Evolutionary conservation across 306 rosid genomes (phyloP).

Genomic region (Amphicarpaea edgeworthii): DNA sequence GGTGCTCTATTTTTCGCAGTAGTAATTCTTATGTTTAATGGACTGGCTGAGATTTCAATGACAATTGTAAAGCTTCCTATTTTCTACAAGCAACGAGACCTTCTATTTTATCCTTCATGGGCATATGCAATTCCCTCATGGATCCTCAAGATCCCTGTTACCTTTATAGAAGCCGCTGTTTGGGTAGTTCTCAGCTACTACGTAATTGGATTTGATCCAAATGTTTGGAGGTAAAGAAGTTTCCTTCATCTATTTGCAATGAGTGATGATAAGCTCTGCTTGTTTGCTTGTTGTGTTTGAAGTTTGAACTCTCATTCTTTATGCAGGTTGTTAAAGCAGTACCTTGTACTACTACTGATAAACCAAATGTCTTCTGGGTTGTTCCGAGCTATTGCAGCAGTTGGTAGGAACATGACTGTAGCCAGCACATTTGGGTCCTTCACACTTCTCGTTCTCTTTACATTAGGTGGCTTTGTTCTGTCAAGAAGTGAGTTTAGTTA

Average conservation of each 20-base stretch:
- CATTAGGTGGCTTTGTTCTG: slow-evolving; percentile 59
- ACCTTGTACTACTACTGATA: slow-evolving; percentile 45
- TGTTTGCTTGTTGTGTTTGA: slow-evolving; percentile 9
- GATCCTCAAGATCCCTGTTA: slow-evolving; percentile 58
- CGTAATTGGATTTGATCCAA: slow-evolving; percentile 68
- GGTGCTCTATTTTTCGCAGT: slow-evolving; percentile 63
- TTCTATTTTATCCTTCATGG: slow-evolving; percentile 69
- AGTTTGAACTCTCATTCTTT: slow-evolving; percentile 1
- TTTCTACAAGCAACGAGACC: slow-evolving; percentile 75
- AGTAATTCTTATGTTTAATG: slow-evolving; percentile 58
- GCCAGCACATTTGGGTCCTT: slow-evolving; percentile 53
- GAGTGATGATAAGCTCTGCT: slow-evolving; percentile 6
- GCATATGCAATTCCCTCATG: slow-evolving; percentile 66
- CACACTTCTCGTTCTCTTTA: slow-evolving; percentile 42
- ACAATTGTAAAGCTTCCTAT: slow-evolving; percentile 62
- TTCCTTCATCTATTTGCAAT: background rate
- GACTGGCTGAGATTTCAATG: slow-evolving; percentile 60
- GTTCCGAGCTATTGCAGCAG: slow-evolving; percentile 60
- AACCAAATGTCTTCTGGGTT: slow-evolving; percentile 64
- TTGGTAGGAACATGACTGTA: slow-evolving; percentile 56
- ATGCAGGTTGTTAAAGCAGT: slow-evolving; percentile 58
- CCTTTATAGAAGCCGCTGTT: slow-evolving; percentile 55
- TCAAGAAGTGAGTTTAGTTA: slow-evolving; percentile 49
- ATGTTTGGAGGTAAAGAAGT: slow-evolving; percentile 53
- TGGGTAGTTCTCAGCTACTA: slow-evolving; percentile 69